A percentile compares a stretch with the other conserved stretches of the same genome.
Conservation (phyloP, 176 grass and related monocot species). For the Ananas comosus region DNA sequence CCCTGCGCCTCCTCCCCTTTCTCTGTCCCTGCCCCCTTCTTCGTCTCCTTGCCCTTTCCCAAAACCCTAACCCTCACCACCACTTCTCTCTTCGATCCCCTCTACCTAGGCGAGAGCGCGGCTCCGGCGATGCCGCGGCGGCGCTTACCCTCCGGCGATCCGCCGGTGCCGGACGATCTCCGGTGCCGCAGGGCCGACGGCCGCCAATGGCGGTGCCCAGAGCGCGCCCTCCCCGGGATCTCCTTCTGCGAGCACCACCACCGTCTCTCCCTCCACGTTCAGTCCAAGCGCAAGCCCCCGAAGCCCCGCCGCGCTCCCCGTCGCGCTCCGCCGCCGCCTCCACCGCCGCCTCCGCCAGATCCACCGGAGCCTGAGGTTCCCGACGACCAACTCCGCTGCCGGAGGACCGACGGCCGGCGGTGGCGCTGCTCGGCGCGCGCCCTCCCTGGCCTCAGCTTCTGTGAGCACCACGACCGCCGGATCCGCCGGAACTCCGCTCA, state of each 20-base stretch:
- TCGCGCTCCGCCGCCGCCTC: neutral
- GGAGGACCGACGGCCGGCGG: constrained; percentile 18
- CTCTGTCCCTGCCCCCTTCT: neutral
- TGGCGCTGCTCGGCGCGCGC: constrained; percentile 23
- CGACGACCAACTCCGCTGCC: constrained; percentile 6
- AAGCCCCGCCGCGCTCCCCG: neutral
- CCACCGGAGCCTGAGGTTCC: neutral
- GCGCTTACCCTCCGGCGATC: constrained; percentile 25
- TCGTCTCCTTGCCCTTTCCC: constrained; percentile 26
- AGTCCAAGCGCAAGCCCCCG: constrained; percentile 18
- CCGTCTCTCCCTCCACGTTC: constrained; percentile 15
- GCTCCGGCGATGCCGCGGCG: constrained; percentile 27
- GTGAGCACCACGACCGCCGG: constrained; percentile 39
- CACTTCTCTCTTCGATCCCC: constrained; percentile 13
- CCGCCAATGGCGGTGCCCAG: constrained; percentile 74
- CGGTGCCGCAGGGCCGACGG: constrained; percentile 88
- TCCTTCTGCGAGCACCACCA: constrained; percentile 73
- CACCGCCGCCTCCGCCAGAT: neutral
- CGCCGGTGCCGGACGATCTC: constrained; percentile 45
- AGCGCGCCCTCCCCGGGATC: constrained; percentile 45
- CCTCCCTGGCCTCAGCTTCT: constrained; percentile 19
- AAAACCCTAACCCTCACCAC: constrained; percentile 28
- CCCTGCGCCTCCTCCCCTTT: neutral
- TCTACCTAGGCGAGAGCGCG: constrained; percentile 27
- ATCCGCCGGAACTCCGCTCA: neutral